These are phyloP conservation scores for Candida tibetensis DNA, from an alignment of 805 yeast species.

Conservation along the genomic window DNA sequence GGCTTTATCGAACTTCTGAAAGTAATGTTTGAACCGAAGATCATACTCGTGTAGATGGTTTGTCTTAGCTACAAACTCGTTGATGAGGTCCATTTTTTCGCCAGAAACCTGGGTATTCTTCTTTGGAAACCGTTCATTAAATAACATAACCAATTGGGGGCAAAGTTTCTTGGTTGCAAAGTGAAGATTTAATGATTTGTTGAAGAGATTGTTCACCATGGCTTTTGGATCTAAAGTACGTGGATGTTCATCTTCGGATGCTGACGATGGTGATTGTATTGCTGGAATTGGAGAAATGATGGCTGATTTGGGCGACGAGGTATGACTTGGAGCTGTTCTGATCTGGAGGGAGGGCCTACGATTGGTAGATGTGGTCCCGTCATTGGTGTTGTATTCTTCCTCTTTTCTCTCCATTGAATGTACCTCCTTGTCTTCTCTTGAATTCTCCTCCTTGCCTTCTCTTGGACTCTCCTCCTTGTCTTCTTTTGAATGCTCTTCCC, in stretches of 20 bases:
- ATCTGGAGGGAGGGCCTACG: neutral
- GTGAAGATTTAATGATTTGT: slow-evolving; percentile 4
- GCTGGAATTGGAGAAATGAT: too few relatives aligned
- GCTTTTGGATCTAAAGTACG: slow-evolving; percentile 7
- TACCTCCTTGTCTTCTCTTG: neutral
- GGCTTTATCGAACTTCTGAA: slow-evolving; percentile 1
- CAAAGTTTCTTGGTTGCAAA: slow-evolving; percentile 2
- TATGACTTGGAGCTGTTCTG: neutral
- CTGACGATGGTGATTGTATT: neutral
- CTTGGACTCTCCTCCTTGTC: neutral
- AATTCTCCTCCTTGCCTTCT: neutral
- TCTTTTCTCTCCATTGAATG: neutral
- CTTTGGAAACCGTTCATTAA: slow-evolving; percentile 7
- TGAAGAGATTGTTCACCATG: neutral
- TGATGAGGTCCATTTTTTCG: slow-evolving; percentile 2
- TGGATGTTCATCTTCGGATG: neutral
- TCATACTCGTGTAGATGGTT: slow-evolving; percentile 1
- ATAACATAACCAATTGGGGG: slow-evolving; percentile 1
- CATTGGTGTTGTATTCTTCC: neutral
- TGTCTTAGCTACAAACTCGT: slow-evolving; percentile 1
- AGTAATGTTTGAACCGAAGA: neutral
- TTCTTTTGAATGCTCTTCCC: neutral
- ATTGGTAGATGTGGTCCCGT: neutral
- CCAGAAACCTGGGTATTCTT: slow-evolving; percentile 4
- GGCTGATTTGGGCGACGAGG: too few relatives aligned